These are phyloP conservation scores for Perkinsus marinus DNA, from an alignment of 169 alveolate genomes.

Conservation along the genomic window DNA sequence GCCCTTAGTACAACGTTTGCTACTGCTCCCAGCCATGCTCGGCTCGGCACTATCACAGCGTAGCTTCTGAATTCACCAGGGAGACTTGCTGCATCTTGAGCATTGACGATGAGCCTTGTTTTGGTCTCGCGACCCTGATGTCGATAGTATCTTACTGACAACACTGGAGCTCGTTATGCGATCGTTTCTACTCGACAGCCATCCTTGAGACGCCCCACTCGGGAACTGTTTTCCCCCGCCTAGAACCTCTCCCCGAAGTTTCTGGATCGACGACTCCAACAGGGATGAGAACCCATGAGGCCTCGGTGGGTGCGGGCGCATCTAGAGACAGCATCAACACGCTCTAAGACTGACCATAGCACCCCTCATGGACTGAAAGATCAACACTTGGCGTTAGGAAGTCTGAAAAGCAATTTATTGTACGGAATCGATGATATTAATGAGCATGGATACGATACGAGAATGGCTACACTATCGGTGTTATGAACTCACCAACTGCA, in stretches of 20 bases:
- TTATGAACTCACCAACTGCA: too few relatives aligned
- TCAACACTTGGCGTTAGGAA: background rate
- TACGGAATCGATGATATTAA: background rate
- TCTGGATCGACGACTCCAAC: background rate
- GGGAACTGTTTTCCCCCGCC: background rate
- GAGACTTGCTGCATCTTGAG: background rate
- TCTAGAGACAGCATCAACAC: background rate
- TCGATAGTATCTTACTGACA: background rate
- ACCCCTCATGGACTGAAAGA: background rate
- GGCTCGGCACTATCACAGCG: background rate
- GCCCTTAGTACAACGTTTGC: background rate
- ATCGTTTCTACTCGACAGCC: background rate
- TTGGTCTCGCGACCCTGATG: background rate
- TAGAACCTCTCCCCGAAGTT: background rate
- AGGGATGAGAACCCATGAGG: background rate
- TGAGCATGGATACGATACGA: background rate
- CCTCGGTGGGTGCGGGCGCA: background rate
- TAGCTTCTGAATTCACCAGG: background rate
- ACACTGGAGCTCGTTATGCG: background rate
- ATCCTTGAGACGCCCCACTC: background rate
- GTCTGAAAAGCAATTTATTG: background rate
- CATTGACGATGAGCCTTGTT: background rate
- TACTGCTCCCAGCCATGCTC: background rate
- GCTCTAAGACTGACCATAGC: background rate
- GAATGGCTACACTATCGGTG: background rate